Conservation (phyloP, 2,329 filamentous ascomycete species). For the Xylaria sp. region DNA sequence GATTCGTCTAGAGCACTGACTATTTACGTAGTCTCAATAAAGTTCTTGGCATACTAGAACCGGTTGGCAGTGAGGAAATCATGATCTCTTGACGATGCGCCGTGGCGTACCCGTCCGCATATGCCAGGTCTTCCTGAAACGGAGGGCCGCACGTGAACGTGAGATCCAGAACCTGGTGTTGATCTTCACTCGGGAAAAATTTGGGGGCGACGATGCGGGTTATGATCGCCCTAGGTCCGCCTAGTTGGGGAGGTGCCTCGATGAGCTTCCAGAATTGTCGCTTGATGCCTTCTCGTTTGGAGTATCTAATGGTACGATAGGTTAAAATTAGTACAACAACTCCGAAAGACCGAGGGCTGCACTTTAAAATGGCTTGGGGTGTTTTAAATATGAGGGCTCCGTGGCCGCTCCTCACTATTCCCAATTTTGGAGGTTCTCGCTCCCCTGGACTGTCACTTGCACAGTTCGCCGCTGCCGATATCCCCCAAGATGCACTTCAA, state of each 20-base stretch:
- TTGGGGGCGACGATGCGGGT: background rate
- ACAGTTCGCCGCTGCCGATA: background rate
- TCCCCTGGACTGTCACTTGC: background rate
- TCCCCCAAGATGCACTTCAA: slow-evolving; percentile 14
- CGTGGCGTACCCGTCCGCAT: slow-evolving; percentile 7
- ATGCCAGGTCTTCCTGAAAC: slow-evolving; percentile 2
- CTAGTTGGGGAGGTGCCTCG: slow-evolving; percentile 18
- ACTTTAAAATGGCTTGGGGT: background rate
- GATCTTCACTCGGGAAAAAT: background rate
- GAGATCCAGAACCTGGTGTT: slow-evolving; percentile 2
- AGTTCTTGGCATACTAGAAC: background rate
- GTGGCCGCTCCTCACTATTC: background rate
- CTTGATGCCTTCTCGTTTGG: background rate
- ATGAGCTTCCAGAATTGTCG: background rate
- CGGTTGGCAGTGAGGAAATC: background rate
- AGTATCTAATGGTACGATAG: background rate
- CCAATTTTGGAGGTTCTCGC: background rate
- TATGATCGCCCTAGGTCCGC: slow-evolving; percentile 6
- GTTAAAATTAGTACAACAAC: background rate
- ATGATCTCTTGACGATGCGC: background rate
- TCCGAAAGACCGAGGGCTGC: background rate
- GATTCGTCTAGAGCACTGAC: background rate
- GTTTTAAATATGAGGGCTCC: too few relatives aligned
- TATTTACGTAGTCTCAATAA: background rate
- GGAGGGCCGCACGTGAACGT: background rate